Percentiles rank a stretch among this genome's conserved stretches.
Conservation (phyloP, 306 rosid genomes). For the Prunus campanulata region DNA sequence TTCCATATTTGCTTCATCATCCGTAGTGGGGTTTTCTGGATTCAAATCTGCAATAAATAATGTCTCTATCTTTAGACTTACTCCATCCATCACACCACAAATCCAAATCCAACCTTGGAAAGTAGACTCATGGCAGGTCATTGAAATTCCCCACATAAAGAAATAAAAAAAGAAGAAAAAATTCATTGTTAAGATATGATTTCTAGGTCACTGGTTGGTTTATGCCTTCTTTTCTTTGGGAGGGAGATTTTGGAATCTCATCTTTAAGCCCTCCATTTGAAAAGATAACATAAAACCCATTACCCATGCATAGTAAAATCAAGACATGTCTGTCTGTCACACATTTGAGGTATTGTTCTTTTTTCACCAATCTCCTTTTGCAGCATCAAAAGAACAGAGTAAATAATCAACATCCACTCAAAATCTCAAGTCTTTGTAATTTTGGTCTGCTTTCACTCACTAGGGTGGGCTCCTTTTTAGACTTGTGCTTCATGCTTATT, state of each 20-base stretch:
- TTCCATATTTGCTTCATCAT: slow-evolving; percentile 26
- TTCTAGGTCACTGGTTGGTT: slow-evolving; percentile 45
- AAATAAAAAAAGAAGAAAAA: not conserved
- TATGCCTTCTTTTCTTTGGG: slow-evolving; percentile 36
- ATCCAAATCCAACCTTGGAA: slow-evolving; percentile 46
- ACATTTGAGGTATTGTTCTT: not conserved
- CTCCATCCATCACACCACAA: slow-evolving; percentile 39
- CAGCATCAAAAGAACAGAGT: not conserved
- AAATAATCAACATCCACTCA: not conserved
- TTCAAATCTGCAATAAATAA: slow-evolving; percentile 51
- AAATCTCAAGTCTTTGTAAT: slow-evolving; percentile 16
- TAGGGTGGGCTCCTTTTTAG: slow-evolving; percentile 26
- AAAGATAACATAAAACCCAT: slow-evolving; percentile 34
- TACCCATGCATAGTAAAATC: slow-evolving; percentile 42
- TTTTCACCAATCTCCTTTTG: not conserved
- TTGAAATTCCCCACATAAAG: slow-evolving; percentile 50
- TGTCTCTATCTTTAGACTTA: slow-evolving; percentile 59
- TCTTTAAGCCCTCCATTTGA: slow-evolving; percentile 55
- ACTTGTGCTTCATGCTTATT: slow-evolving; percentile 41
- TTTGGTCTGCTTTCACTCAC: slow-evolving; percentile 22
- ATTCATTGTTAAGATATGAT: slow-evolving; percentile 49
- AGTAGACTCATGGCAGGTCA: slow-evolving; percentile 54
- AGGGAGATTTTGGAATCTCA: slow-evolving; percentile 45
- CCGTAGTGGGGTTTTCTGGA: slow-evolving; percentile 43
- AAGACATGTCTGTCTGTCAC: slow-evolving; percentile 29